Conservation (phyloP, 352 stramenopile species). For the Thalassiosira mediterranea region DNA sequence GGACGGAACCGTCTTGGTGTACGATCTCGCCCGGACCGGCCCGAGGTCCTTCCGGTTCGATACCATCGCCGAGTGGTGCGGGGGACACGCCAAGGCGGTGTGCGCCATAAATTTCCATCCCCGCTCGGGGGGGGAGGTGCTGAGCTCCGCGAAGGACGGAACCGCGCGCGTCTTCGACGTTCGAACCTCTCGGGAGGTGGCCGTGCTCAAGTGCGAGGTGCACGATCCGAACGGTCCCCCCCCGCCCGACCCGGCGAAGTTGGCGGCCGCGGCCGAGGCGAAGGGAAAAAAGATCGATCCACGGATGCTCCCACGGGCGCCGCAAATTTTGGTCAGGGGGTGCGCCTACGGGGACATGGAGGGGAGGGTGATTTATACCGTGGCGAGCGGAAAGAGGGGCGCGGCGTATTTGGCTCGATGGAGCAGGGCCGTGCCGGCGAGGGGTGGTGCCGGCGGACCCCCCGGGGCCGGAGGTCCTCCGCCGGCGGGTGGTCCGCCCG, state of each 20-base stretch:
- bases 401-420: slow-evolving; percentile 70
- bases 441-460: not conserved
- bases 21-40: slow-evolving; percentile 11
- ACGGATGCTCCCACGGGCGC: slow-evolving; percentile 48
- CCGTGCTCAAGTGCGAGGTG: slow-evolving; percentile 65
- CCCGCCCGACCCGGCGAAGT: slow-evolving; percentile 20
- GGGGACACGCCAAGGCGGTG: slow-evolving; percentile 72
- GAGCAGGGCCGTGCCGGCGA: slow-evolving; percentile 33
- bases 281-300: slow-evolving; percentile 33
- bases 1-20: slow-evolving; percentile 65
- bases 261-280: not conserved
- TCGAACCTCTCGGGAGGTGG: slow-evolving; percentile 32
- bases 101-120: slow-evolving; percentile 62
- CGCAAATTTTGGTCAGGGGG: slow-evolving; percentile 73
- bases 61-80: slow-evolving; percentile 40
- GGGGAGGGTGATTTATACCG: slow-evolving; percentile 68
- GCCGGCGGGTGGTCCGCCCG: not conserved
- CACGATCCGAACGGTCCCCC: slow-evolving; percentile 53
- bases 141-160: slow-evolving; percentile 77
- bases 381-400: slow-evolving; percentile 65
- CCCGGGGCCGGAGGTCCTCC: not conserved
- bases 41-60: slow-evolving; percentile 13
- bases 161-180: slow-evolving; percentile 69
- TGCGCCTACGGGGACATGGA: slow-evolving; percentile 80
- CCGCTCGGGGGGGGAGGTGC: slow-evolving; percentile 32